phyloP scores from a whole-genome alignment of 495 filamentous ascomycete genomes.

The Penicillium odoratum region DNA sequence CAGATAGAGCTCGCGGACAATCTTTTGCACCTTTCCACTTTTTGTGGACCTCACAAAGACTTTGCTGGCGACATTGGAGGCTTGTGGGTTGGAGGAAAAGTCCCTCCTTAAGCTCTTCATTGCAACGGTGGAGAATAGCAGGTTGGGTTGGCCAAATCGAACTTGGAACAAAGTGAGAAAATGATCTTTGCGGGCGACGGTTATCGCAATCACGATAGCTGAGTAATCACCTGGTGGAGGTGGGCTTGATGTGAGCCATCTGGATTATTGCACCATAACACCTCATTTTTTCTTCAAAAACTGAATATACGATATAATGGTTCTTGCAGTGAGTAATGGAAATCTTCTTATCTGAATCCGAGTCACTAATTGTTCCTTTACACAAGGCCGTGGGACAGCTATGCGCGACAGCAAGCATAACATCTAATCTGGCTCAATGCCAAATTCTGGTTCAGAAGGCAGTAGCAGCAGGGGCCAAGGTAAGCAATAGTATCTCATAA shows the following conservation, averaged over 20 bases:
- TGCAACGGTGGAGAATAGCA: slow-evolving; percentile 29
- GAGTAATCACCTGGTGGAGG: slow-evolving; percentile 20
- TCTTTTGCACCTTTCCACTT: slow-evolving; percentile 96
- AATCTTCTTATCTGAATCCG: not conserved
- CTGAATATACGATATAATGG: slow-evolving; percentile 24
- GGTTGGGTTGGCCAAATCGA: slow-evolving; percentile 8
- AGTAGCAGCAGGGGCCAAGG: slow-evolving; percentile 73
- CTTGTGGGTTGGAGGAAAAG: slow-evolving; percentile 62
- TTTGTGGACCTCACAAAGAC: slow-evolving; percentile 90
- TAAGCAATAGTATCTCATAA: slow-evolving; percentile 24
- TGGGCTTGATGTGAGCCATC: slow-evolving; percentile 1
- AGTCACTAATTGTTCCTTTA: not conserved
- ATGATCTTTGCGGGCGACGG: slow-evolving; percentile 25
- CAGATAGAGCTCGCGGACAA: slow-evolving; percentile 94
- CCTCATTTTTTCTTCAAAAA: not conserved
- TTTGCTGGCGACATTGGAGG: slow-evolving; percentile 85
- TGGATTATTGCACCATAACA: not conserved
- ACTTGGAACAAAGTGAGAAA: slow-evolving; percentile 17
- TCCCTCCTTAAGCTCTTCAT: slow-evolving; percentile 91
- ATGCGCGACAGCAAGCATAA: slow-evolving; percentile 77
- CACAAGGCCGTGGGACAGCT: slow-evolving; percentile 81
- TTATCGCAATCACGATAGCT: slow-evolving; percentile 31
- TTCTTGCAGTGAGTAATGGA: slow-evolving; percentile 35
- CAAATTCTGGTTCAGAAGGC: slow-evolving; percentile 70
- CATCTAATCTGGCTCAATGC: slow-evolving; percentile 77